These are phyloP conservation scores for Hypoxylon rickii DNA, from an alignment of 495 filamentous ascomycete genomes.

Conservation along the genomic window DNA sequence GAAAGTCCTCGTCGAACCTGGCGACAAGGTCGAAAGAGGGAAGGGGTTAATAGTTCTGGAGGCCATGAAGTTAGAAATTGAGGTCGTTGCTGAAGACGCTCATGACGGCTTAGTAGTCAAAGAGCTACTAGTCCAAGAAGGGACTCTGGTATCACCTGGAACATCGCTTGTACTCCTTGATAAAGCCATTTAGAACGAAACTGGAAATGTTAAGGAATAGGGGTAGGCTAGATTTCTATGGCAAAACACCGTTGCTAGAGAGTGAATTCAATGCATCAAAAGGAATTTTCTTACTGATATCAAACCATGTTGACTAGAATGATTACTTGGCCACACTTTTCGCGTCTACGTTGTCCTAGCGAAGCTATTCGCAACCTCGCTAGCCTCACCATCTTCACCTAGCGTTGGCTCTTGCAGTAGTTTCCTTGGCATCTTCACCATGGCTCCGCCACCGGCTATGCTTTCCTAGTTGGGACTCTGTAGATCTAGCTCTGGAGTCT, in stretches of 20 bases:
- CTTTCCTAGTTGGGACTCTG: too few species aligned
- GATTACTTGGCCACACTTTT: too few species aligned
- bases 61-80: conserved; percentile 63
- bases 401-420: too few species aligned
- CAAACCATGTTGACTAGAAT: too few species aligned
- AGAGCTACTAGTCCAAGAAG: conserved; percentile 20
- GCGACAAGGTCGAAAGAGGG: conserved; percentile 41
- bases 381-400: too few species aligned
- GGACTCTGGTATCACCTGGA: conserved; percentile 18
- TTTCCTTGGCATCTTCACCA: too few species aligned
- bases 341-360: too few species aligned
- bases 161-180: conserved; percentile 36
- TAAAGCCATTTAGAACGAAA: conserved; percentile 36
- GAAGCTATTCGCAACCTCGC: too few species aligned
- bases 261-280: not conserved
- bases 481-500: too few species aligned
- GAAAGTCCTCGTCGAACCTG: conserved; percentile 57
- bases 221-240: not conserved
- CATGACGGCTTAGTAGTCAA: conserved; percentile 18
- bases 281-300: too few species aligned
- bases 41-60: conserved; percentile 52
- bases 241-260: not conserved
- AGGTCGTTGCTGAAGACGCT: conserved; percentile 11
- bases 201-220: not conserved
- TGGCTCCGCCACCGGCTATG: too few species aligned